Evolutionary conservation across 2,329 filamentous ascomycete species (phyloP).

Genomic region (Cercospora berteroae): DNA sequence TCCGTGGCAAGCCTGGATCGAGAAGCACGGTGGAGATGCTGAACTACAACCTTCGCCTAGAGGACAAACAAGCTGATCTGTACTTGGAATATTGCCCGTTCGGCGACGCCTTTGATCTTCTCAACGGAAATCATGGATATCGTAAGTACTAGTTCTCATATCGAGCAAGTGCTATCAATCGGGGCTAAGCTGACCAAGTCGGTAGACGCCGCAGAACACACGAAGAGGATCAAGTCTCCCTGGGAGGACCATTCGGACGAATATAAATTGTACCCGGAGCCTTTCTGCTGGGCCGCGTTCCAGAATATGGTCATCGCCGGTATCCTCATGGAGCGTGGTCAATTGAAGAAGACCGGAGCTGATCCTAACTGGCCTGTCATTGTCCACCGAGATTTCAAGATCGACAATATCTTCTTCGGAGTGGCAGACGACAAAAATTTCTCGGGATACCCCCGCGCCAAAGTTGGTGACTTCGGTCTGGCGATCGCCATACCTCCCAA

Average conservation of each 20-base stretch:
- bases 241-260: background rate
- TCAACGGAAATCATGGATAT: background rate
- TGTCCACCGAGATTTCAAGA: slow-evolving; percentile 22
- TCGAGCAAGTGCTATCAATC: background rate
- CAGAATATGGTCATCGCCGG: slow-evolving; percentile 18
- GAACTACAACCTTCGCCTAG: background rate
- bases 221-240: background rate
- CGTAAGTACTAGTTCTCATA: background rate
- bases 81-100: slow-evolving; percentile 12
- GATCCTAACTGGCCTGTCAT: slow-evolving; percentile 13
- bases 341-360: background rate
- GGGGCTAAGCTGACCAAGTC: background rate
- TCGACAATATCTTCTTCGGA: slow-evolving; percentile 16
- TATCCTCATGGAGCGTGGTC: slow-evolving; percentile 19
- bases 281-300: slow-evolving; percentile 23
- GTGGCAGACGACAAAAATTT: background rate
- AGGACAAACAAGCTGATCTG: background rate
- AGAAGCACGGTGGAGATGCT: background rate
- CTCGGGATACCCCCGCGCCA: slow-evolving; percentile 13
- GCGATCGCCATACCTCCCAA: background rate
- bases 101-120: background rate
- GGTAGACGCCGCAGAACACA: background rate
- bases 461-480: slow-evolving; percentile 20
- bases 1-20: background rate
- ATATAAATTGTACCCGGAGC: slow-evolving; percentile 12